phyloP scores from a whole-genome alignment of 805 yeast species.

The Kregervanrija fluxuum region DNA sequence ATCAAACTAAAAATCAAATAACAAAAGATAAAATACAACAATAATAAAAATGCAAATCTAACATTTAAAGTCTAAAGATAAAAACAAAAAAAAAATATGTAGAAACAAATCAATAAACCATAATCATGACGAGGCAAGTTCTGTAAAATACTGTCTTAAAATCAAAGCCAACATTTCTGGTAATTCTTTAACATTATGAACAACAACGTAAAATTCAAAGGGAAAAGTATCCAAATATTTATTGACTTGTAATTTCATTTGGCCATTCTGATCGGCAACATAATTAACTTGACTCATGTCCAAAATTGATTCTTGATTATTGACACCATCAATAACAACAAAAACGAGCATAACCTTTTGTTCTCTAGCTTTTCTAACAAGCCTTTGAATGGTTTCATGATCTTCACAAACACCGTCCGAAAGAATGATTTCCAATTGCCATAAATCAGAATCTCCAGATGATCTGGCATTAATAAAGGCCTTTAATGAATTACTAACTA shows the following conservation, averaged over 20 bases:
- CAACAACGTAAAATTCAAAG: slow-evolving; percentile 93
- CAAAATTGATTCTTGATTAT: slow-evolving; percentile 75
- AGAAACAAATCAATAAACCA: not conserved
- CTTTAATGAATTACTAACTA: slow-evolving; percentile 64
- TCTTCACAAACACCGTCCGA: slow-evolving; percentile 98
- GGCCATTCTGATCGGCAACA: slow-evolving; percentile 62
- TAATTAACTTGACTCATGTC: slow-evolving; percentile 93
- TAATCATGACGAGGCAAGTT: slow-evolving; percentile 32
- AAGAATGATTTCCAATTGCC: slow-evolving; percentile 89
- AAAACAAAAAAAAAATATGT: not conserved
- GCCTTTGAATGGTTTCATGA: slow-evolving; percentile 71
- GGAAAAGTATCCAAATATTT: slow-evolving; percentile 92
- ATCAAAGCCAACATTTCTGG: slow-evolving; percentile 89
- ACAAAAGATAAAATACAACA: not conserved
- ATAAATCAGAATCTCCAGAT: slow-evolving; percentile 50
- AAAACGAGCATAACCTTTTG: slow-evolving; percentile 91
- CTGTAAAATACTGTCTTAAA: slow-evolving; percentile 86
- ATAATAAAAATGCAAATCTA: not conserved
- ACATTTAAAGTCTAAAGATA: not conserved
- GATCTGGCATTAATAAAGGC: slow-evolving; percentile 56
- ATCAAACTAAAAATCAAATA: no score
- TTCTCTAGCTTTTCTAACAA: slow-evolving; percentile 89
- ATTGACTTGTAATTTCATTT: slow-evolving; percentile 64
- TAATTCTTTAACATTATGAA: slow-evolving; percentile 76
- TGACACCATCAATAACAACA: slow-evolving; percentile 87